phyloP scores from a whole-genome alignment of 176 grass and related monocot species.

The Panicum miliaceum region DNA sequence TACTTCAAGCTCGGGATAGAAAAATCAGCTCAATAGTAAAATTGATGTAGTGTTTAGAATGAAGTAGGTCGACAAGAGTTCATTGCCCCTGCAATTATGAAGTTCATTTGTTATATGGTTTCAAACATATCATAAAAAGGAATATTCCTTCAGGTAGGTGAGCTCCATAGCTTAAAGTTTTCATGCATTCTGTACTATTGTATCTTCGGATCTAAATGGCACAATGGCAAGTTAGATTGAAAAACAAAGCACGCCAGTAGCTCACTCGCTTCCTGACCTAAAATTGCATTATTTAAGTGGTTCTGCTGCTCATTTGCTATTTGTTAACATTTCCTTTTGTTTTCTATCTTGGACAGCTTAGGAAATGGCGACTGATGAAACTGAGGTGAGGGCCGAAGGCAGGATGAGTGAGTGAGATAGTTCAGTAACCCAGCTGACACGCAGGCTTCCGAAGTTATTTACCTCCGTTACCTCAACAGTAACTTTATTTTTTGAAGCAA shows the following conservation, averaged over 20 bases:
- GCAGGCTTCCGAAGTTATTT: slow-evolving; percentile 27
- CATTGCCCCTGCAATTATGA: not conserved
- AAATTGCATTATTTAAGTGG: not conserved
- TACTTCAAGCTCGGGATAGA: not conserved
- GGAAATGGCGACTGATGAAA: slow-evolving; percentile 29
- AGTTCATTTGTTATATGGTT: slow-evolving; percentile 8
- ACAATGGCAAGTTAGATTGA: not conserved
- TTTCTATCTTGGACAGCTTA: slow-evolving; percentile 35
- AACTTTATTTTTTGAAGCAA: slow-evolving; percentile 39
- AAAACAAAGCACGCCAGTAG: not conserved
- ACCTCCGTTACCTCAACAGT: slow-evolving; percentile 19
- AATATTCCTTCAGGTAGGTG: slow-evolving; percentile 28
- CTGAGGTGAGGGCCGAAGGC: slow-evolving; percentile 14
- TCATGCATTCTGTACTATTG: not conserved
- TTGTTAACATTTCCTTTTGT: slow-evolving; percentile 9
- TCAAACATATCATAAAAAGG: not conserved
- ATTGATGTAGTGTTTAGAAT: not conserved
- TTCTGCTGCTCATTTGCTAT: not conserved
- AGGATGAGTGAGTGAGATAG: slow-evolving; percentile 36
- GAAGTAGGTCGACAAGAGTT: not conserved
- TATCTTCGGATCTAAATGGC: not conserved
- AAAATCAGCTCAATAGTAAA: not conserved
- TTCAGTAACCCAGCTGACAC: slow-evolving; percentile 46
- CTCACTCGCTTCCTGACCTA: slow-evolving; percentile 6
- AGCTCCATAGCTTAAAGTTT: not conserved